Conservation (phyloP, 1,139 yeast genomes). For the Yamadazyma triangularis region DNA sequence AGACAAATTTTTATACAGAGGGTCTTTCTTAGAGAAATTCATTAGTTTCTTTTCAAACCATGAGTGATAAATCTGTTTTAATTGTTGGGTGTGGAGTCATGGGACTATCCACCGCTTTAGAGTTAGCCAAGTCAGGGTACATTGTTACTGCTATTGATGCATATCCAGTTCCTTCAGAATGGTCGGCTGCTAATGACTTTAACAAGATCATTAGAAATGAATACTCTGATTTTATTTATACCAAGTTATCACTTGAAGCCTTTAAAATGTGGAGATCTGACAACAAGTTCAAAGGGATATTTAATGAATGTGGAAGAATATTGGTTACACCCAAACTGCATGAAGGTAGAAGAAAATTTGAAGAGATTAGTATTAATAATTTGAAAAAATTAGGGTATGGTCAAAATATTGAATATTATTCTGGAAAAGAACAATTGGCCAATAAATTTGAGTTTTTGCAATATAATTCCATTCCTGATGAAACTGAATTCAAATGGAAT, state of each 20-base stretch:
- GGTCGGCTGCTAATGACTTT: constrained; percentile 46
- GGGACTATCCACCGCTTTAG: constrained; percentile 17
- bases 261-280: constrained; percentile 31
- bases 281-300: constrained; percentile 23
- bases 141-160: constrained; percentile 27
- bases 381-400: constrained; percentile 26
- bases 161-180: constrained; percentile 39
- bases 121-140: constrained; percentile 12
- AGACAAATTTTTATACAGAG: too few species aligned
- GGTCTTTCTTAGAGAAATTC: too few species aligned
- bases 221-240: constrained; percentile 30
- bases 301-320: constrained; percentile 31
- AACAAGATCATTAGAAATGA: constrained; percentile 47
- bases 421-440: constrained; percentile 22
- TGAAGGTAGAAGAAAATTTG: constrained; percentile 25
- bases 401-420: constrained; percentile 16
- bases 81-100: constrained; percentile 20
- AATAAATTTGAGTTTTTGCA: constrained; percentile 20
- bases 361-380: constrained; percentile 24
- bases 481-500: constrained; percentile 11
- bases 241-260: constrained; percentile 39
- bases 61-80: constrained; percentile 11
- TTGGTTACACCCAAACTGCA: constrained; percentile 15
- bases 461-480: constrained; percentile 15
- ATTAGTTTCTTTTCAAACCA: neutral